Percentiles rank a stretch among this genome's conserved stretches.
Evolutionary conservation across 805 yeast genomes (phyloP).

Genomic region (Maudiozyma barnettii): DNA sequence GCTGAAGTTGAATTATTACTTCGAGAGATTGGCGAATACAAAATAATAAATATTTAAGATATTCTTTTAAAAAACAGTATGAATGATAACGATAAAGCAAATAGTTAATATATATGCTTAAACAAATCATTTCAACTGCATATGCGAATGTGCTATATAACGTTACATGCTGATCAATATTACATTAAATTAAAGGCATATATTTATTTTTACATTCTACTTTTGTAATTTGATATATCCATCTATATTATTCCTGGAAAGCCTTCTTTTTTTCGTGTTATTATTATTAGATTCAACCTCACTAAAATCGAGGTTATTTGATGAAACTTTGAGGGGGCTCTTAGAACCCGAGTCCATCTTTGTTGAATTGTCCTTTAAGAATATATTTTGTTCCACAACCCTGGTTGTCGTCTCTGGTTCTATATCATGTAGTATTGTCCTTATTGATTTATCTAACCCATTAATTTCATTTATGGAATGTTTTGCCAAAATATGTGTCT

Average conservation of each 20-base stretch:
- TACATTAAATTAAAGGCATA: neutral
- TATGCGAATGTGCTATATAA: neutral
- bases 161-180: neutral
- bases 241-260: neutral
- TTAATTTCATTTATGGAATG: constrained; percentile 7
- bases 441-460: constrained; percentile 7
- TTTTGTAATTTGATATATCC: neutral
- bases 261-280: neutral
- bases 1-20: constrained; percentile 43
- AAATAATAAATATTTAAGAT: constrained; percentile 33
- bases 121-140: no score
- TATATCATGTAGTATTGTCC: constrained; percentile 7
- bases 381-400: neutral
- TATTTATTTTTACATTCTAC: neutral
- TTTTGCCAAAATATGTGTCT: constrained; percentile 2
- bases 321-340: neutral
- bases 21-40: constrained; percentile 42
- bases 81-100: no score
- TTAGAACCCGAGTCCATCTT: neutral
- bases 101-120: no score
- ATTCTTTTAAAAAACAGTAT: neutral
- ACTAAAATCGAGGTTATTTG: neutral
- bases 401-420: neutral
- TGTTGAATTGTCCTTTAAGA: neutral
- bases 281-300: neutral